Evolutionary conservation across 441 rosid species (phyloP).

Genomic region (Euphorbia celastroides): DNA sequence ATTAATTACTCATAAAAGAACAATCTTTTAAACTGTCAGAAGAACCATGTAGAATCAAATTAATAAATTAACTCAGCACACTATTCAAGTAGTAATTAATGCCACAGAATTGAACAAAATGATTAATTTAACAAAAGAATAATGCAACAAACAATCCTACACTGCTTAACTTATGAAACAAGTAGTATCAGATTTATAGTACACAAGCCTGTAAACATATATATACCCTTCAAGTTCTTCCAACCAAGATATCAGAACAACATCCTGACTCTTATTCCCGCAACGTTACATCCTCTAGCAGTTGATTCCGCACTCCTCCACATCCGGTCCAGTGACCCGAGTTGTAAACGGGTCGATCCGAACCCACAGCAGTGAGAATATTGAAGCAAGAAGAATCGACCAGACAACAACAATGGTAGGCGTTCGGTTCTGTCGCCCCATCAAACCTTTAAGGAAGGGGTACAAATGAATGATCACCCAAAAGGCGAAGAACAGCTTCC

Average conservation of each 20-base stretch:
- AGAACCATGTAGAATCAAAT: neutral
- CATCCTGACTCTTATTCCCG: slow-evolving; percentile 6
- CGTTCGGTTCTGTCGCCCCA: slow-evolving; percentile 97
- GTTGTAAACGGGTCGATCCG: slow-evolving; percentile 91
- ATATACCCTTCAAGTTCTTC: slow-evolving; percentile 20
- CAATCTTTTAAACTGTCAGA: too few relatives aligned
- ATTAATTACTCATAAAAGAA: too few relatives aligned
- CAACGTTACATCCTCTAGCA: slow-evolving; percentile 34
- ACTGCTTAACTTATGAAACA: neutral
- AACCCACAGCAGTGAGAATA: slow-evolving; percentile 96
- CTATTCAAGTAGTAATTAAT: neutral
- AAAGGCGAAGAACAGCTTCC: slow-evolving; percentile 95
- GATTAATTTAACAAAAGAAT: neutral
- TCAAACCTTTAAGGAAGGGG: slow-evolving; percentile 98
- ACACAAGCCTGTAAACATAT: slow-evolving; percentile 11
- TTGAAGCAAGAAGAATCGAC: slow-evolving; percentile 97
- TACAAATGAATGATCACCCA: slow-evolving; percentile 99
- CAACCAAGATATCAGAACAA: slow-evolving; percentile 2
- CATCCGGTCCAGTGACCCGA: slow-evolving; percentile 78
- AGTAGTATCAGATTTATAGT: neutral
- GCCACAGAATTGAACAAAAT: neutral
- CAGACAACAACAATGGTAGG: slow-evolving; percentile 98
- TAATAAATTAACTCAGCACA: neutral
- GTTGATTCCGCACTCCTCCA: slow-evolving; percentile 81
- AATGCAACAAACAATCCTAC: neutral